Evolutionary conservation across 2,329 filamentous ascomycete genomes (phyloP), one percentile per base, ranked within the genome.

Genomic region (Xylaria sp.): DNA sequence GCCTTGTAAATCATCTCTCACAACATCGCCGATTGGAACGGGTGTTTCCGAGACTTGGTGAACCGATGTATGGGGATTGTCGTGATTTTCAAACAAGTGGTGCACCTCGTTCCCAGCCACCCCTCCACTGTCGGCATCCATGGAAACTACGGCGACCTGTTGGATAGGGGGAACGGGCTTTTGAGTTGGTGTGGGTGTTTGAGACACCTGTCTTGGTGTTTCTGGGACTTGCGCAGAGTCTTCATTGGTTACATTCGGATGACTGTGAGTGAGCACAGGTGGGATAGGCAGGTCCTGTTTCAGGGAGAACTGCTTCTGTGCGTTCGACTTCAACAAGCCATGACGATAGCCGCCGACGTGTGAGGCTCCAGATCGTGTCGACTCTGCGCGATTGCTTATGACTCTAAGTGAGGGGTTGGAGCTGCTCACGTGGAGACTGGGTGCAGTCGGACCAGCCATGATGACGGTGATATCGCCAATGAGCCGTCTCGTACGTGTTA

Each of bases 281-380:
- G 70, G 68, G 35, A 67, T 55, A 50, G 70, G 69, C 19, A 64
- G 42, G 18, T 71, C 67, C 57, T 65, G 70, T 23, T 67, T 60
- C 13, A 60, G 48, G 13, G 60, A 34, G 7, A 60, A 54, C 37
- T 56, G 56, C 30, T 46, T 58, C 18, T 63, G 39, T n/a, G 58
- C 48, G n/a, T 66, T 61, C 5, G 58, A 59, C 55, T 66, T 70
- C 57, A 70, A 59, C 19, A 71, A 60, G 13, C 56, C 59, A 67
- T 69, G 66, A 16, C 66, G 68, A 48, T 63, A 63, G 16, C 59
- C 52, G 13, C 62, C 63, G 11, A 58, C 54, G 47, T 60, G 64
- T n/a, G 67, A 67, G 10, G 52, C 55, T 18, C 57, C 52, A 18
- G 70, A 70, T 30, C 58, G 61, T 44, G 62, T 44, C n/a, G 69